Conservation (phyloP, 306 rosid species). For the Citrullus colocynthis region DNA sequence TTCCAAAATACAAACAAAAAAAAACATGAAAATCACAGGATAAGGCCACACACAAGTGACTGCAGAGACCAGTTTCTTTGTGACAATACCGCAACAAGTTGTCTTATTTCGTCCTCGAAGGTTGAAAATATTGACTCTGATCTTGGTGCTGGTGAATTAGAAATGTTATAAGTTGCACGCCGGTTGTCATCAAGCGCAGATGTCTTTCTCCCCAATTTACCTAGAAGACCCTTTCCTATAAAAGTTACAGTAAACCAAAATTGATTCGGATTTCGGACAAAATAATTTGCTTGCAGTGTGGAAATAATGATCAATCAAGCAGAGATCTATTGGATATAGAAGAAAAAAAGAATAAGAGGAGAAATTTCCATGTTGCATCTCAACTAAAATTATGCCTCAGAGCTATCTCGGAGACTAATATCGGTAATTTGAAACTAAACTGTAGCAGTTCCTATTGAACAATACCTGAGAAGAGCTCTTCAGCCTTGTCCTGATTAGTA, state of each 20-base stretch:
- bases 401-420: background rate
- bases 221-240: conserved; percentile 51
- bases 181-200: conserved; percentile 57
- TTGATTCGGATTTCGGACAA: background rate
- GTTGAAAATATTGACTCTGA: conserved; percentile 71
- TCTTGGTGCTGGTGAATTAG: conserved; percentile 35
- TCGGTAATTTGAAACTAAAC: background rate
- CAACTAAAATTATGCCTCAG: background rate
- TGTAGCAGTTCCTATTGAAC: background rate
- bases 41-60: background rate
- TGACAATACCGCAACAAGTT: conserved; percentile 72
- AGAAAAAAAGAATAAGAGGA: background rate
- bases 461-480: conserved; percentile 66
- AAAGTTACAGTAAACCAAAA: conserved; percentile 11
- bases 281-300: background rate
- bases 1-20: background rate
- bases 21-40: conserved; percentile 5
- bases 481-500: conserved; percentile 56
- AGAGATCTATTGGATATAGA: background rate
- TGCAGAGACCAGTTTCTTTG: conserved; percentile 9
- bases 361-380: background rate
- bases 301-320: background rate
- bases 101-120: conserved; percentile 79
- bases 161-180: conserved; percentile 57
- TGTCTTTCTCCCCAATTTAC: conserved; percentile 71